Conservation (phyloP, 2,329 filamentous ascomycete genomes). For the Trichoderma polysporum region DNA sequence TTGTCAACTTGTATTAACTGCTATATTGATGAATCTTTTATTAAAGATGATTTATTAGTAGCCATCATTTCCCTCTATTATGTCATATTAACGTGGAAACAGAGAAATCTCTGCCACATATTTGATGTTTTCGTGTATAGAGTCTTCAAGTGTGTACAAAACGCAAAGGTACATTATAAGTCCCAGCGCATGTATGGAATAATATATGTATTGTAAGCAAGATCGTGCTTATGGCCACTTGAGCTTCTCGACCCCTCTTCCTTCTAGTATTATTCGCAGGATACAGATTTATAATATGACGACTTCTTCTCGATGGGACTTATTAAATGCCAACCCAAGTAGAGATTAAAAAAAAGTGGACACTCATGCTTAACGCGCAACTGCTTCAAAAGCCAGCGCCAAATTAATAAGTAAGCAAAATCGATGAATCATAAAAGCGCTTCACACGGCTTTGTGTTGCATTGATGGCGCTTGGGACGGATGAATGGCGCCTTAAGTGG, state of each 20-base stretch:
- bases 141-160: too few species aligned
- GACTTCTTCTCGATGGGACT: background rate
- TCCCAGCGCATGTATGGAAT: background rate
- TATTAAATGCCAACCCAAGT: too few species aligned
- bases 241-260: background rate
- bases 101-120: too few species aligned
- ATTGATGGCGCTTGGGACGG: background rate
- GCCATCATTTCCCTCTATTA: too few species aligned
- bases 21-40: too few species aligned
- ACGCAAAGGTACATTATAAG: too few species aligned
- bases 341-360: background rate
- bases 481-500: background rate
- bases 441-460: background rate
- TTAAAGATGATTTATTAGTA: too few species aligned
- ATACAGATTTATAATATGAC: background rate
- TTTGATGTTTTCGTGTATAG: background rate
- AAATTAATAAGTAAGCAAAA: background rate
- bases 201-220: background rate
- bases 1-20: too few species aligned
- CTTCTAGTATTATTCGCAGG: too few species aligned
- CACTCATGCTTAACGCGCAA: background rate
- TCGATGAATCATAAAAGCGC: slow-evolving; percentile 13
- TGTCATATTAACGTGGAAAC: too few species aligned
- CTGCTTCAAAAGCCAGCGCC: background rate
- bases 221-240: background rate